Evolutionary conservation across 2,329 filamentous ascomycete species (phyloP).

Genomic region (Coniochaeta sp.): DNA sequence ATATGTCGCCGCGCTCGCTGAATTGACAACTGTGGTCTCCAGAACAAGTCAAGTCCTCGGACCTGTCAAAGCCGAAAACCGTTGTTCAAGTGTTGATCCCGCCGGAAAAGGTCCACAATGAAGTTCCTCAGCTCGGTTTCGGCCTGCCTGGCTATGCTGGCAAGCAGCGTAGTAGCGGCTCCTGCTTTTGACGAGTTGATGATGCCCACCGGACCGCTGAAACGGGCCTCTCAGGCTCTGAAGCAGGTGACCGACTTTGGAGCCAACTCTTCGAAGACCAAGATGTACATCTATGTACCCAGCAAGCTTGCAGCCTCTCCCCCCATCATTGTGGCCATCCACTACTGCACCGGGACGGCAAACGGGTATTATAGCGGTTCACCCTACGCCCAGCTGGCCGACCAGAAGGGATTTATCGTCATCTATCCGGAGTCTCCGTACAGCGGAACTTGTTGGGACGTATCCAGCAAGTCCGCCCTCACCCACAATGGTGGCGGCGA

Average conservation of each 20-base stretch:
- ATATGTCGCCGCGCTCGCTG: neutral
- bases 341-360: constrained; percentile 50
- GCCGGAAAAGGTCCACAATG: constrained; percentile 8
- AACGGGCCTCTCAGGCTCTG: constrained; percentile 18
- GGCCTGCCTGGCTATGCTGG: constrained; percentile 10
- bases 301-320: constrained; percentile 32
- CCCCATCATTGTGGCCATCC: constrained; percentile 45
- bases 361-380: constrained; percentile 42
- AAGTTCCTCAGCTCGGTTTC: constrained; percentile 11
- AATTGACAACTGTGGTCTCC: neutral
- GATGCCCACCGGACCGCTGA: constrained; percentile 11
- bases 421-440: constrained; percentile 37
- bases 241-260: constrained; percentile 21
- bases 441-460: constrained; percentile 49
- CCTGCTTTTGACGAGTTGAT: constrained; percentile 15
- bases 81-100: too few relatives aligned
- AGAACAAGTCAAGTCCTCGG: neutral
- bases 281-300: constrained; percentile 26
- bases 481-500: constrained; percentile 45
- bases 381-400: constrained; percentile 45
- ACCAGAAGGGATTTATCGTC: constrained; percentile 48
- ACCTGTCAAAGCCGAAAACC: too few relatives aligned
- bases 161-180: constrained; percentile 7
- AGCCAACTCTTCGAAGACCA: constrained; percentile 18
- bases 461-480: constrained; percentile 38